Base-by-base conservation (phyloP, 495 filamentous ascomycete species). In the Penicillium samsonianum region DNA sequence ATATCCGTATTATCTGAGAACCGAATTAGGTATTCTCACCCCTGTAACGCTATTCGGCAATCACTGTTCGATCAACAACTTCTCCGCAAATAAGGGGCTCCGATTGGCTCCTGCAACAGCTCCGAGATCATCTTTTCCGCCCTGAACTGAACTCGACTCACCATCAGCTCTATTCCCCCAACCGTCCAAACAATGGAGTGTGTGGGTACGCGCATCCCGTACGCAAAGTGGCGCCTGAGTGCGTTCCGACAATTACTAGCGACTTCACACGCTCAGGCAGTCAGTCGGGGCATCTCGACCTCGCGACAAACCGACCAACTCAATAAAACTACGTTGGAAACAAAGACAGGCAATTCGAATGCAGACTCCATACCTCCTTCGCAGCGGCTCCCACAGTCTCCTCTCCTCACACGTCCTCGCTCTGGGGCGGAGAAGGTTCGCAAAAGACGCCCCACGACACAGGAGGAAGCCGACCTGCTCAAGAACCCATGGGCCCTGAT, bases 401-500 rank as follows among this genome's bases (percentile, higher is more conserved):
- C 73, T 23, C 57, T 79, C 5, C 33, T 72, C 37, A 65, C 65
- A 22, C 22, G 62, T 33, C 59, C 57, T 14, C 45, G 62, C 19
- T 59, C 60, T 20, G 55, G 57, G 47, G 56, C 60, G 25, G 47
- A 48, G 4, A 58, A 58, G 30, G 59, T 62, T 38, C 60, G 56
- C 60, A 73, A 74, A 72, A 64, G 31, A 33, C 55, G 41, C 12
- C 19, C 65, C 51, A 71, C 60, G 80, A 78, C 83, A 17, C 74
- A 76, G 19, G 85, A 74, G 50, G 46, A 55, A 16, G 60, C 63
- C 7, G 57, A 65, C 4, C 63, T 80, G 6, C 14, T 31, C 16
- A 59, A 67, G 5, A 78, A 80, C 35, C 75, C 77, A n/a, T 80
- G 76, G 76, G 77, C 77, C 5, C 54, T 68, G 19, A 73, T 87